Evolutionary conservation across 2,329 filamentous ascomycete genomes (phyloP).

Genomic region (Xylariaceae sp.): DNA sequence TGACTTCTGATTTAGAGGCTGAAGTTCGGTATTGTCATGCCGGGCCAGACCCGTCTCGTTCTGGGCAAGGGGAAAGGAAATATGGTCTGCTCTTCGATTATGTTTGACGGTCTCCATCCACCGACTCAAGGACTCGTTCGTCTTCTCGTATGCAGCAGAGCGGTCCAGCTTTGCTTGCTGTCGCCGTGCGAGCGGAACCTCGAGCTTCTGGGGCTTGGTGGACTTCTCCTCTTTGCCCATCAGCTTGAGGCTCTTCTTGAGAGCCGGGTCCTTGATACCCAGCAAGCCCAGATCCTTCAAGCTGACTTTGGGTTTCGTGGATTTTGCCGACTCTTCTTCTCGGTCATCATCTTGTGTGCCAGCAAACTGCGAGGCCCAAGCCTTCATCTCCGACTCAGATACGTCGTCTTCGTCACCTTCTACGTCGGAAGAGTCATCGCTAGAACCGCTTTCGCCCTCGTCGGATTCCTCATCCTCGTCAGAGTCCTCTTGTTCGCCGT

Average conservation of each 20-base stretch:
- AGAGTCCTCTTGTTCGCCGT: conserved; percentile 39
- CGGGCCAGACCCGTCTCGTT: conserved; percentile 54
- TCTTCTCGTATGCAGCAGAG: conserved; percentile 76
- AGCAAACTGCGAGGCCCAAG: conserved; percentile 54
- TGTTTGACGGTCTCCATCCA: conserved; percentile 96
- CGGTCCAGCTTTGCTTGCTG: conserved; percentile 83
- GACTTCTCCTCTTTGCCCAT: conserved; percentile 56
- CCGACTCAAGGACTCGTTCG: conserved; percentile 79
- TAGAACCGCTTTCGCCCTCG: conserved; percentile 33
- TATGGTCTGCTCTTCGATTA: conserved; percentile 83
- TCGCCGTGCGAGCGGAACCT: conserved; percentile 73
- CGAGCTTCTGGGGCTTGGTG: conserved; percentile 60
- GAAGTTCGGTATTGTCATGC: conserved; percentile 54
- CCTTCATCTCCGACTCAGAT: conserved; percentile 40
- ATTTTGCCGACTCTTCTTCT: conserved; percentile 38
- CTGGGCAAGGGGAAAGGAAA: conserved; percentile 78
- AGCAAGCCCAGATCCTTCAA: conserved; percentile 67
- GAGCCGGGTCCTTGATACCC: conserved; percentile 62
- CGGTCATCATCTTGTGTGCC: conserved; percentile 55
- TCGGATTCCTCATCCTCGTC: conserved; percentile 36
- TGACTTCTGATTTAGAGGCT: conserved; percentile 55
- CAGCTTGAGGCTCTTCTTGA: conserved; percentile 74
- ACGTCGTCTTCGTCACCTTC: conserved; percentile 39
- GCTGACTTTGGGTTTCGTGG: conserved; percentile 59
- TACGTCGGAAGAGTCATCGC: conserved; percentile 33